phyloP scores from a whole-genome alignment of 305 asterid genomes.

The Fraxinus platypoda region DNA sequence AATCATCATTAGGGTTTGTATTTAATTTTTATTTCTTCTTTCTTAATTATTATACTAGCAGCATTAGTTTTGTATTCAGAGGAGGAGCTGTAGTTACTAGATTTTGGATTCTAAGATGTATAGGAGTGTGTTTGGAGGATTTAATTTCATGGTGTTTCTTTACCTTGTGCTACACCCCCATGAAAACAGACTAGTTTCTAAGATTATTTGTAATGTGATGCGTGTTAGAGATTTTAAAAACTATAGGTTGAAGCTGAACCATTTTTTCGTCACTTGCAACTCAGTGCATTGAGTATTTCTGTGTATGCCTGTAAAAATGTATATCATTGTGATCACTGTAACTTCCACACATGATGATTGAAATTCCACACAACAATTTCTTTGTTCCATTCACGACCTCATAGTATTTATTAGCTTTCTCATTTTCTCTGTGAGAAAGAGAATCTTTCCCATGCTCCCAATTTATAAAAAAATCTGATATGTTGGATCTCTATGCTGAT shows the following conservation, averaged over 20 bases:
- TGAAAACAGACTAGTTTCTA: not conserved
- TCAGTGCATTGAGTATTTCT: not conserved
- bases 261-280: not conserved
- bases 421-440: not conserved
- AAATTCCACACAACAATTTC: not conserved
- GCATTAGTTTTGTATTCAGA: not conserved
- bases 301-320: not conserved
- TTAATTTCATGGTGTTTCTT: not conserved
- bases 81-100: not conserved
- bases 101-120: not conserved
- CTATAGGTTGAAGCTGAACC: not conserved
- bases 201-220: not conserved
- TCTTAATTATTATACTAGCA: not conserved
- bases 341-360: not conserved
- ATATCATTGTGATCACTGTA: not conserved
- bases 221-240: not conserved
- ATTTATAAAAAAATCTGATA: not conserved
- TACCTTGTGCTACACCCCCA: not conserved
- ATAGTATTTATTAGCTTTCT: not conserved
- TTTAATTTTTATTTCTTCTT: not conserved
- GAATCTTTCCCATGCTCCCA: not conserved
- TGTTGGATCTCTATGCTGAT: not conserved
- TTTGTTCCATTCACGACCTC: not conserved
- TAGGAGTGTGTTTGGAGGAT: not conserved
- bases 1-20: conserved; percentile 71